Conservation (phyloP, 2,329 filamentous ascomycete species). For the Ascosphaera acerosa region DNA sequence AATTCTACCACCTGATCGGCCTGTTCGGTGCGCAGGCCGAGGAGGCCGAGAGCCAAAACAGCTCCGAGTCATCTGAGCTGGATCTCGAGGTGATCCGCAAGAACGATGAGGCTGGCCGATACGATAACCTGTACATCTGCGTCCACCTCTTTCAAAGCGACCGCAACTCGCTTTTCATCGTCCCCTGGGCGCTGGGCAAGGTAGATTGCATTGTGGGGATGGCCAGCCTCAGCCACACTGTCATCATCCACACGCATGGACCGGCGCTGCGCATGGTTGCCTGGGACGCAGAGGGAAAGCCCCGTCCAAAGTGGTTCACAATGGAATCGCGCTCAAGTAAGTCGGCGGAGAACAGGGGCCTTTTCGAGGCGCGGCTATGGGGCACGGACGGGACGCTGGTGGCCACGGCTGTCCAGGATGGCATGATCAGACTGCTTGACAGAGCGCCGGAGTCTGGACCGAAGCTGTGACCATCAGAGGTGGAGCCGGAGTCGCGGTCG, state of each 20-base stretch:
- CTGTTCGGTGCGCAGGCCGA: slow-evolving; percentile 12
- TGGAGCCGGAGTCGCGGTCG: too few relatives aligned
- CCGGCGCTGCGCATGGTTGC: slow-evolving; percentile 19
- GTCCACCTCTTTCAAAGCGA: slow-evolving; percentile 33
- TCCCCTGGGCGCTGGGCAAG: slow-evolving; percentile 24
- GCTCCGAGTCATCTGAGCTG: too few relatives aligned
- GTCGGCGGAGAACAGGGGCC: slow-evolving; percentile 20
- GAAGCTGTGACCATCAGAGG: too few relatives aligned
- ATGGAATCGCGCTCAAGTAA: slow-evolving; percentile 25
- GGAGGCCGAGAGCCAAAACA: slow-evolving; percentile 6
- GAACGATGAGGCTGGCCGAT: slow-evolving; percentile 12
- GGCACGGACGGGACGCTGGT: slow-evolving; percentile 19
- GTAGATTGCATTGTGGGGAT: slow-evolving; percentile 17
- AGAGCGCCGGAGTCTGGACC: too few relatives aligned
- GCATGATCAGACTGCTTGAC: slow-evolving; percentile 3
- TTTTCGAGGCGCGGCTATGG: slow-evolving; percentile 24
- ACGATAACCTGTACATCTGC: slow-evolving; percentile 29
- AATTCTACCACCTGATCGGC: slow-evolving; percentile 22
- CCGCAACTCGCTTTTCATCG: slow-evolving; percentile 27
- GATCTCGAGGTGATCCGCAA: slow-evolving; percentile 4
- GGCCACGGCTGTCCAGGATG: slow-evolving; percentile 24
- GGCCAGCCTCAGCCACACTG: slow-evolving; percentile 23
- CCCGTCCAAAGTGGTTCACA: slow-evolving; percentile 21
- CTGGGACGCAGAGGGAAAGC: slow-evolving; percentile 8
- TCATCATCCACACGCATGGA: slow-evolving; percentile 22